These are phyloP conservation scores for Alternaria sp. DNA, from an alignment of 2,329 filamentous ascomycete genomes.

Conservation along the genomic window DNA sequence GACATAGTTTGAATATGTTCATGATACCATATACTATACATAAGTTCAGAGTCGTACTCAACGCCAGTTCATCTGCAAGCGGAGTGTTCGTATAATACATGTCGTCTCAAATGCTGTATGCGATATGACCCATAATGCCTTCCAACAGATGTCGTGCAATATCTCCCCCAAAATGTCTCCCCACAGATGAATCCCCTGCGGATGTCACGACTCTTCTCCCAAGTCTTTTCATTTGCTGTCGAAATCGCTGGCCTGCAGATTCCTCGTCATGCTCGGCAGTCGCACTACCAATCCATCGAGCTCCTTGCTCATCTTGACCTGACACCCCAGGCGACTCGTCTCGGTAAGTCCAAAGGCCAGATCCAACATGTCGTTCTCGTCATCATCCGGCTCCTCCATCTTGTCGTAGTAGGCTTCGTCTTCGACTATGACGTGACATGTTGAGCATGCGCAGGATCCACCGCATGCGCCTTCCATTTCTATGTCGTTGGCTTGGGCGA, in stretches of 20 bases:
- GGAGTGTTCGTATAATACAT: conserved; percentile 22
- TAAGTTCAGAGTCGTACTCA: conserved; percentile 4
- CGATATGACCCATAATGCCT: neutral
- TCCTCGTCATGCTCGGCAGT: conserved; percentile 91
- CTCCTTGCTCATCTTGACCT: conserved; percentile 90
- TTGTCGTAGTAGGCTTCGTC: conserved; percentile 76
- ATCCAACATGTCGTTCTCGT: conserved; percentile 66
- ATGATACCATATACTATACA: conserved; percentile 23
- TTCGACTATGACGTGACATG: conserved; percentile 86
- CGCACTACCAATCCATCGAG: conserved; percentile 85
- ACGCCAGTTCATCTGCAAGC: conserved; percentile 18
- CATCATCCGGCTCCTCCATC: conserved; percentile 63
- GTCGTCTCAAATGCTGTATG: conserved; percentile 4
- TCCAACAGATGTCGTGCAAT: neutral
- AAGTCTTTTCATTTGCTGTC: neutral
- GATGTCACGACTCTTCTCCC: neutral
- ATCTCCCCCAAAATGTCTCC: neutral
- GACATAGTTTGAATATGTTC: conserved; percentile 4
- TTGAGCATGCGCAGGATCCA: conserved; percentile 90
- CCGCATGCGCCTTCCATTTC: conserved; percentile 99
- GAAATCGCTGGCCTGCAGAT: conserved; percentile 95
- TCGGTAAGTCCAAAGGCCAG: conserved; percentile 89
- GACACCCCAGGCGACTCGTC: conserved; percentile 83
- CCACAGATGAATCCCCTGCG: too few species aligned
- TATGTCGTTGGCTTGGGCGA: conserved; percentile 90